These are phyloP conservation scores for Fusarium denticulatum DNA, from an alignment of 2,329 filamentous ascomycete species.

Conservation along the genomic window DNA sequence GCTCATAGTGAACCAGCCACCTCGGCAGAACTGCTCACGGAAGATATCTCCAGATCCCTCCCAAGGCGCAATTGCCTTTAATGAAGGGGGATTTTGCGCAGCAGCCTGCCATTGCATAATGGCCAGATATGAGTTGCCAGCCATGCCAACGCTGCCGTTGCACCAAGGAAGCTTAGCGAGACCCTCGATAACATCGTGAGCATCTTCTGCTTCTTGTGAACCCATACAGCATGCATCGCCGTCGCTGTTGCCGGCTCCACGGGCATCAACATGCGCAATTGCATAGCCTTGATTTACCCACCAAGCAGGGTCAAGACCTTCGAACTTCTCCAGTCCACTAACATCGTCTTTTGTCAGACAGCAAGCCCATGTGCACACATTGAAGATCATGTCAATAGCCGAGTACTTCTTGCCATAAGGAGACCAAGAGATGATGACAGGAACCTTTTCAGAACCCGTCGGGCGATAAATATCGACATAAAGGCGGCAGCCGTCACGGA, in stretches of 20 bases:
- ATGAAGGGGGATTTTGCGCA: slow-evolving; percentile 23
- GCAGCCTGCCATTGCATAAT: slow-evolving; percentile 39
- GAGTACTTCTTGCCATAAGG: slow-evolving; percentile 38
- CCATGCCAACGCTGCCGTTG: slow-evolving; percentile 46
- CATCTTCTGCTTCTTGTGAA: slow-evolving; percentile 36
- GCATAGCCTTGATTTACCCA: slow-evolving; percentile 27
- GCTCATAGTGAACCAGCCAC: slow-evolving; percentile 10
- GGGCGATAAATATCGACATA: slow-evolving; percentile 26
- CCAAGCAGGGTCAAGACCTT: slow-evolving; percentile 22
- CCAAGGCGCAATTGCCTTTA: slow-evolving; percentile 29
- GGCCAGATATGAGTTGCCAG: slow-evolving; percentile 45
- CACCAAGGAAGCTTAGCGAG: slow-evolving; percentile 46
- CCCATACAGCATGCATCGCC: slow-evolving; percentile 27
- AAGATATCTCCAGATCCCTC: slow-evolving; percentile 24
- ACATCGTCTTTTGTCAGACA: slow-evolving; percentile 26
- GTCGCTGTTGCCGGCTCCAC: slow-evolving; percentile 5
- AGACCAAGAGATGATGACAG: slow-evolving; percentile 35
- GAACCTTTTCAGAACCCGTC: not conserved
- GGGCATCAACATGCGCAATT: slow-evolving; percentile 11
- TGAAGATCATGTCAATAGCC: slow-evolving; percentile 32
- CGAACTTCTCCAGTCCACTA: slow-evolving; percentile 23
- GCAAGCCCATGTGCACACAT: slow-evolving; percentile 30
- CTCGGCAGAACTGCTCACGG: slow-evolving; percentile 14
- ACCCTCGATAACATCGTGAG: slow-evolving; percentile 37
- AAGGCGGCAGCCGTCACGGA: slow-evolving; percentile 36